Conservation (phyloP, 805 yeast genomes). For the Candida peoriensis region DNA sequence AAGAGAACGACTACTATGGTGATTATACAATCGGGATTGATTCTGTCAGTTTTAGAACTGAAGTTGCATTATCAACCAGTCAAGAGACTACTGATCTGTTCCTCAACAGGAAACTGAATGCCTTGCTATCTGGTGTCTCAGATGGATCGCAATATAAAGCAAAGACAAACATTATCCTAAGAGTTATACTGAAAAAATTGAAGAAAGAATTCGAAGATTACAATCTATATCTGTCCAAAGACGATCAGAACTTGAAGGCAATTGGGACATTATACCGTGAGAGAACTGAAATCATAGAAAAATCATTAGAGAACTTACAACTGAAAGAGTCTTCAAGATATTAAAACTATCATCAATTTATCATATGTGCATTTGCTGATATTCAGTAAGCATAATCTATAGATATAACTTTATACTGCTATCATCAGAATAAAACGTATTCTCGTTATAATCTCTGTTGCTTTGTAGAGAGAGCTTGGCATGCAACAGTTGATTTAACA, state of each 20-base stretch:
- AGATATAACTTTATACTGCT: neutral
- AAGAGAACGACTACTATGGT: conserved; percentile 54
- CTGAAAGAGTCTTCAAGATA: too few species aligned
- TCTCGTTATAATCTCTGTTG: conserved; percentile 3
- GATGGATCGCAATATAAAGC: conserved; percentile 39
- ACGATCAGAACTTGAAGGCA: conserved; percentile 13
- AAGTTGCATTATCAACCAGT: conserved; percentile 64
- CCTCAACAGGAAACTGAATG: conserved; percentile 17
- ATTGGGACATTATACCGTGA: conserved; percentile 14
- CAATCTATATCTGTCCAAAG: conserved; percentile 15
- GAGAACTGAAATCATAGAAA: conserved; percentile 10
- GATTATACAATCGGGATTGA: conserved; percentile 60
- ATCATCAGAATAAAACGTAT: neutral
- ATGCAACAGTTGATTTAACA: conserved; percentile 14
- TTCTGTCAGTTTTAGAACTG: conserved; percentile 65
- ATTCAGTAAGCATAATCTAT: too few species aligned
- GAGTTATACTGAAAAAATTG: conserved; percentile 29
- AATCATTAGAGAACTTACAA: conserved; percentile 1
- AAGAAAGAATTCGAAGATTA: conserved; percentile 22
- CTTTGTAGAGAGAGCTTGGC: conserved; percentile 13
- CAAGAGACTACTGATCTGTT: conserved; percentile 29
- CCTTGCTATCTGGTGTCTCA: conserved; percentile 33
- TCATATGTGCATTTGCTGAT: too few species aligned
- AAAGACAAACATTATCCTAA: conserved; percentile 27
- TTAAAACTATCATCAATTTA: too few species aligned